phyloP scores from a whole-genome alignment of 2,329 filamentous ascomycete species.

The Clarireedia homoeocarpa region DNA sequence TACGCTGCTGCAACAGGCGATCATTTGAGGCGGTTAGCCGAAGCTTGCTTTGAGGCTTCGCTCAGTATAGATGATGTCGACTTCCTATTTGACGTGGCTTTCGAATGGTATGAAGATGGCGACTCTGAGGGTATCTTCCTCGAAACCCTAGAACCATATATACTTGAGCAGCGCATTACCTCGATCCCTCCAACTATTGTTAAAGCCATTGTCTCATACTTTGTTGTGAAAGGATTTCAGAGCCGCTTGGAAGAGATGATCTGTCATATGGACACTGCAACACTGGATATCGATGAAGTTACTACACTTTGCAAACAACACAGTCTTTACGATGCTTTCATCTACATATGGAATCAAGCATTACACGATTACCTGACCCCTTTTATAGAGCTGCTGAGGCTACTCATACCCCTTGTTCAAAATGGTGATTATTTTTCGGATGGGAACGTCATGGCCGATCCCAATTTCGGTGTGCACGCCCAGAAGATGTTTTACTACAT shows the following conservation, averaged over 20 bases:
- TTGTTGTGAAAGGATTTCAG: conserved; percentile 66
- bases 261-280: conserved; percentile 82
- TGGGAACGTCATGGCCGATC: conserved; percentile 48
- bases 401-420: conserved; percentile 55
- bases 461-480: conserved; percentile 60
- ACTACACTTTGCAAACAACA: conserved; percentile 87
- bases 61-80: conserved; percentile 68
- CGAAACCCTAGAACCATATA: conserved; percentile 80
- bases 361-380: conserved; percentile 86
- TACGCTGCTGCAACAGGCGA: conserved; percentile 34
- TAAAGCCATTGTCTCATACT: conserved; percentile 79
- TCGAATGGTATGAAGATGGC: conserved; percentile 79
- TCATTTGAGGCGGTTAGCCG: conserved; percentile 68
- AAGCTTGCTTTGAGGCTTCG: conserved; percentile 78
- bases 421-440: conserved; percentile 44
- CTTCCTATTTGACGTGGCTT: conserved; percentile 86
- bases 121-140: conserved; percentile 70
- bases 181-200: conserved; percentile 74
- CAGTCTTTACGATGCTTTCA: conserved; percentile 86
- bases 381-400: conserved; percentile 68
- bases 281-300: conserved; percentile 89
- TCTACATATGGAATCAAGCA: conserved; percentile 94
- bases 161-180: conserved; percentile 69
- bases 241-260: conserved; percentile 85
- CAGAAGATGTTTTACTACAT: conserved; percentile 93